Evolutionary conservation across 1,284 basidiomycete genomes (phyloP), one percentile per base, ranked within the genome.

Genomic region (Xanthoconium separans): DNA sequence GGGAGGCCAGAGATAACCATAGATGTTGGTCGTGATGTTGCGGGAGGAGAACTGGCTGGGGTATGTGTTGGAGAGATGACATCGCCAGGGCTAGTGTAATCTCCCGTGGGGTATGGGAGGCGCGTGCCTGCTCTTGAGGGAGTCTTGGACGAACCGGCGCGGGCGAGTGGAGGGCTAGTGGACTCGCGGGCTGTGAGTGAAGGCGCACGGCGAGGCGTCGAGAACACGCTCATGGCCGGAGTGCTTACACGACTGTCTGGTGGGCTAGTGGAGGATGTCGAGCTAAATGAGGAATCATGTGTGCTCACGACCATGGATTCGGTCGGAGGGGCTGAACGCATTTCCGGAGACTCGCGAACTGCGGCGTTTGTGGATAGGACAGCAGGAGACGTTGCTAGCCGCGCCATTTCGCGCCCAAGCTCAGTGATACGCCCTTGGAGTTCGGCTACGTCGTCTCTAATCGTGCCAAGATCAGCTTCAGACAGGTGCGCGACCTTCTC

Each of bases 51-150:
- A 52, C 71, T 79, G 1, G 83, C 73, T 7, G 87, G 85, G 0
- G 86, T 86, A 59, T 85, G 79, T 1, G 77, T 65, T 56, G 34
- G 76, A 58, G 58, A 68, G 20, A 69, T 61, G 12, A 67, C 34
- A 6, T 72, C 70, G 31, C 69, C 75, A 0, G 86, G 85, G 11
- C 82, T 82, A 5, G 87, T 77, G 60, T 91, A 91, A 62, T 91
- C 89, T 4, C 89, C 89, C 4, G 85, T 85, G 13, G 89, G 89
- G 60, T 91, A 91, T 31, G 89, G 88, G 15, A 91, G 72, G 40
- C 85, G 80, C 20, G 82, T 87, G 1, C 85, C 70, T 12, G 44
- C 40, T 45, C 64, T 63, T 29, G 68, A 64, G 2, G 66, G 24
- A n/a, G 31, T 54, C 41, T 54, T 68, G 22, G 63, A 48, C 13